phyloP scores from a whole-genome alignment of 257 asterid genomes.

The Petrea volubilis region DNA sequence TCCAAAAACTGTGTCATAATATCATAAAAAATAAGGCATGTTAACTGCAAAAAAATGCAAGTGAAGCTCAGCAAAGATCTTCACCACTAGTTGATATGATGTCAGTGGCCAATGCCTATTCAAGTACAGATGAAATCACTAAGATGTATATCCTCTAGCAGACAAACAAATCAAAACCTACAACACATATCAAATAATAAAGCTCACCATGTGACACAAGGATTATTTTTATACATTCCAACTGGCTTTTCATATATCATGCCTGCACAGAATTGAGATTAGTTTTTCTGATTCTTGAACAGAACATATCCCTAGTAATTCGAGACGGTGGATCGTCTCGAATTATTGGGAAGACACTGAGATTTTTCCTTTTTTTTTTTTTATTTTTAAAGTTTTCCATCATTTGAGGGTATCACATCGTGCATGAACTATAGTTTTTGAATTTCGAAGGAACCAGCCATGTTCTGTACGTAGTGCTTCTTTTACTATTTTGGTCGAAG shows the following conservation, averaged over 20 bases:
- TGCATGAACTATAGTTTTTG: not conserved
- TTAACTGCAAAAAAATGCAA: not conserved
- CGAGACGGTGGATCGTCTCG: conserved; percentile 30
- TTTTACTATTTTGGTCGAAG: not conserved
- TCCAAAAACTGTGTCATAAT: not conserved
- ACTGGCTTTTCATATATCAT: conserved; percentile 29
- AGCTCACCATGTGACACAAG: conserved; percentile 27
- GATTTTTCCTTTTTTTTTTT: no score
- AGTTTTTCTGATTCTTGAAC: conserved; percentile 32
- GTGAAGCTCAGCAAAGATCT: not conserved
- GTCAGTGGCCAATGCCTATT: not conserved
- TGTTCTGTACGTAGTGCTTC: not conserved
- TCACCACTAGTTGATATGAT: conserved; percentile 3
- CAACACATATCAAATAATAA: conserved; percentile 3
- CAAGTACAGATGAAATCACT: not conserved
- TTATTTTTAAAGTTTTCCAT: no score
- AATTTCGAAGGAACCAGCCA: not conserved
- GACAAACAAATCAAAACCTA: conserved; percentile 31
- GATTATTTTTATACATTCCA: conserved; percentile 7
- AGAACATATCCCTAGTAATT: conserved; percentile 53
- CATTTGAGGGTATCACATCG: conserved; percentile 7
- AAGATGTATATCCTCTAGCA: conserved; percentile 11
- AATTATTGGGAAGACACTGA: conserved; percentile 23
- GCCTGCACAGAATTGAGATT: conserved; percentile 12
- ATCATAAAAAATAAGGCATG: not conserved